Conservation (phyloP, 225 moss, liverwort and hornwort species). For the Sphagnum contortum region DNA sequence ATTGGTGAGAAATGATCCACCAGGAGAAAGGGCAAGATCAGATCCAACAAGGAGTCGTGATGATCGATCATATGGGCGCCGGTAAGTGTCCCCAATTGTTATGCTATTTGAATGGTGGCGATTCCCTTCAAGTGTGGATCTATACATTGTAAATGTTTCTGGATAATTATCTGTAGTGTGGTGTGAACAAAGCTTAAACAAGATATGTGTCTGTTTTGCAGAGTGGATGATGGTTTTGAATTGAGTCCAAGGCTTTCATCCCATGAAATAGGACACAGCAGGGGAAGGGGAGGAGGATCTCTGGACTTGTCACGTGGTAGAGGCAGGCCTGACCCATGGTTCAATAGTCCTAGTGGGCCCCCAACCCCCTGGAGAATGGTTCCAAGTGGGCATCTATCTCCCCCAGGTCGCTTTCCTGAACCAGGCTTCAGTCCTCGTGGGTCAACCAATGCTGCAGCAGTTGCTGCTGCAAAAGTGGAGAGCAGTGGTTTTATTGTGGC, state of each 20-base stretch:
- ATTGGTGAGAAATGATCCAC: conserved; percentile 34
- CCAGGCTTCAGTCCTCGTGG: conserved; percentile 61
- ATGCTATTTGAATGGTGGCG: no score
- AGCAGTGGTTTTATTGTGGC: conserved; percentile 99
- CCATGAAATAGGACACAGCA: conserved; percentile 56
- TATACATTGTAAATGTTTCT: no score
- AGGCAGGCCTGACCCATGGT: conserved; percentile 79
- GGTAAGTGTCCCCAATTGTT: conserved; percentile 29
- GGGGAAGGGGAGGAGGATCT: conserved; percentile 12
- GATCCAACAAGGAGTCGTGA: conserved; percentile 68
- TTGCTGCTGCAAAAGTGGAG: conserved; percentile 93
- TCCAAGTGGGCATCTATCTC: conserved; percentile 65
- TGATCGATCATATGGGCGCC: conserved; percentile 65
- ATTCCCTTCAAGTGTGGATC: no score
- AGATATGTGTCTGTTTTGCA: conserved; percentile 18
- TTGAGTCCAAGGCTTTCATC: conserved; percentile 20
- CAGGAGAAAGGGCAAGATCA: conserved; percentile 57
- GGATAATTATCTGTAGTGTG: no score
- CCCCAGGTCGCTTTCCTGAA: conserved; percentile 57
- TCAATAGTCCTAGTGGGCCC: conserved; percentile 60
- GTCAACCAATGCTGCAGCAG: conserved; percentile 81
- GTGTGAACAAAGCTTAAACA: no score
- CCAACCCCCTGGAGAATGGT: conserved; percentile 60
- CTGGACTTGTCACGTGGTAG: conserved; percentile 47
- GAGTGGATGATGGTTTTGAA: conserved; percentile 73